Evolutionary conservation across 1,284 basidiomycete species (phyloP).

Genomic region (Cutaneotrichosporon sp.): DNA sequence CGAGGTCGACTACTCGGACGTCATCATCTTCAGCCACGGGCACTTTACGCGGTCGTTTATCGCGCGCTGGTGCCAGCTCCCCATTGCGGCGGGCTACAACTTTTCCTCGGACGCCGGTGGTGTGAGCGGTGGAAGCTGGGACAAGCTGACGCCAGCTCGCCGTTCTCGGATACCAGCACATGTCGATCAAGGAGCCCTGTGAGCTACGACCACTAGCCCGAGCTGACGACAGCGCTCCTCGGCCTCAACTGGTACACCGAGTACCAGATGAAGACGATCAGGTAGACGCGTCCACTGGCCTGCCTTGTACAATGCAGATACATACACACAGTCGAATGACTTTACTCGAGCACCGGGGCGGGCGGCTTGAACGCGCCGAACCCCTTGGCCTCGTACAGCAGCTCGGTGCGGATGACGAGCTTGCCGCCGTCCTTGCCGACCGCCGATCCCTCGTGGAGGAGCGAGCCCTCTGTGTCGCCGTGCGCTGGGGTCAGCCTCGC

Average conservation of each 20-base stretch:
- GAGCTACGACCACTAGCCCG: constrained; percentile 19
- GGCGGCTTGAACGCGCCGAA: constrained; percentile 52
- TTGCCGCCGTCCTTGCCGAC: constrained; percentile 51
- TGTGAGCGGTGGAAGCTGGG: constrained; percentile 30
- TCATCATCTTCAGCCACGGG: constrained; percentile 60
- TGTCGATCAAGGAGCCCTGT: constrained; percentile 53
- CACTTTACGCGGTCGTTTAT: constrained; percentile 85
- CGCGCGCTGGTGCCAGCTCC: constrained; percentile 54
- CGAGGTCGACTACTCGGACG: constrained; percentile 39
- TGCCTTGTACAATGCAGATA: constrained; percentile 5
- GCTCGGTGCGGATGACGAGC: constrained; percentile 54
- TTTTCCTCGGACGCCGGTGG: constrained; percentile 53
- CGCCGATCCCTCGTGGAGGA: constrained; percentile 54
- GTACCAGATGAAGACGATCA: constrained; percentile 32
- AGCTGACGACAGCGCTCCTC: constrained; percentile 42
- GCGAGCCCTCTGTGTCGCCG: constrained; percentile 52
- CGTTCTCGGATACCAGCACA: constrained; percentile 55
- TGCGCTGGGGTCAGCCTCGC: constrained; percentile 42
- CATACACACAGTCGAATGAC: neutral
- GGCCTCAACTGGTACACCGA: constrained; percentile 55
- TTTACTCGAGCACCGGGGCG: constrained; percentile 1
- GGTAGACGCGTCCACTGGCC: too few relatives aligned
- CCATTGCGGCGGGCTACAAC: constrained; percentile 53
- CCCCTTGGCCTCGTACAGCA: constrained; percentile 54
- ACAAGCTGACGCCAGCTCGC: constrained; percentile 36